Evolutionary conservation across 163 green algal genomes (phyloP), one percentile per base, ranked within the genome.

Genomic region (Chlamydomonas reinhardtii): DNA sequence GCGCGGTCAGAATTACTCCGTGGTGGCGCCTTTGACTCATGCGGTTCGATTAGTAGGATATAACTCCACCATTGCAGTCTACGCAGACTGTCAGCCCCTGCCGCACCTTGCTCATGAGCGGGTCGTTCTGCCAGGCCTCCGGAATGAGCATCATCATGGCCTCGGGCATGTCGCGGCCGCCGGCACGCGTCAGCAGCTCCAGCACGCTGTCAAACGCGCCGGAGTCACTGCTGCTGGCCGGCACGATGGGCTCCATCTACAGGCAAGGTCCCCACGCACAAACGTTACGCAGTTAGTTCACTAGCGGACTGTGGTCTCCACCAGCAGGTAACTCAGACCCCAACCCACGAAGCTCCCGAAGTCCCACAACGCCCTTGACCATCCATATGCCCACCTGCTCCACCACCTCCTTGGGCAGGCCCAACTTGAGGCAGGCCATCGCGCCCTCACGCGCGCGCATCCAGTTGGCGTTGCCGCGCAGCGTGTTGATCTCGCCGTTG

Each of bases 401-500:
- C 69, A 96, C 83, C 68, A 92, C 92, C 76, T 96, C 90, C 73
- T 94, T 90, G 22, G 73, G 73, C 52, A 99, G 89, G 35, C 91
- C 92, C 73, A 99, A 92, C 56, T 84, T 79, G 39, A 92, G 77
- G 76, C 93, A 97, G 73, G 96, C 93, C 90, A 98, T 97, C 35
- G 96, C 89, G 17, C 97, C 97, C 94, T 99, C 97, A 48, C 97
- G 92, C 32, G 97, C 92, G 61, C 93, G 93, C 95, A 99, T 98
- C 97, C 97, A 98, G 91, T 98, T 98, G 32, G 91, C 91, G 89
- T 99, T 99, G 74, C 97, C 97, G 43, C 94, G 90, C 80, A 99
- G 94, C 43, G 97, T 99, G 94, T 99, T 99, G 94, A 99, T 99
- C 92, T 99, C 97, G 39, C 93, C 96, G 88, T 99, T 99, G 95